phyloP scores from a whole-genome alignment of 768 basidiomycete species.

The Nidularia sp. region DNA sequence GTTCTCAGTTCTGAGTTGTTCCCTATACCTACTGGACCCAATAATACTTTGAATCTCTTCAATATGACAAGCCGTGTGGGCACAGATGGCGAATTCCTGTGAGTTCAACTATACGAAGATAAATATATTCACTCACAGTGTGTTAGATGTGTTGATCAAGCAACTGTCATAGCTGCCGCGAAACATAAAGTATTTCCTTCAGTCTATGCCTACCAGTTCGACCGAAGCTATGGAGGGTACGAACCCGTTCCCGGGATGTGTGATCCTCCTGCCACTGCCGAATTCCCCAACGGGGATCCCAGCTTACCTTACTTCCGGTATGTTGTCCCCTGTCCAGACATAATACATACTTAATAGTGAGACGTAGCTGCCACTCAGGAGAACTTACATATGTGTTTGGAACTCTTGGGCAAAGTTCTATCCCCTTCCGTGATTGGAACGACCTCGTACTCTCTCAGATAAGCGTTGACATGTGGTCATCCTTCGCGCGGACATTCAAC shows the following conservation, averaged over 20 bases:
- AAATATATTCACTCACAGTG: not conserved
- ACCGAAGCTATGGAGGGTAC: conserved; percentile 40
- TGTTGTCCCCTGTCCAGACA: conserved; percentile 28
- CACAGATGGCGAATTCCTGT: conserved; percentile 42
- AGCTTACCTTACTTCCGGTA: conserved; percentile 42
- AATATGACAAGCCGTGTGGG: conserved; percentile 41
- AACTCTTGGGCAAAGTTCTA: conserved; percentile 30
- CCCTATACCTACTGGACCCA: conserved; percentile 28
- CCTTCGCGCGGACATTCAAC: conserved; percentile 42
- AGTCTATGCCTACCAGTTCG: conserved; percentile 43
- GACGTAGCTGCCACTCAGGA: conserved; percentile 23
- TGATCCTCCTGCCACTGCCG: conserved; percentile 33
- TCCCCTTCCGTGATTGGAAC: conserved; percentile 40
- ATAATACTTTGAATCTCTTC: conserved; percentile 35
- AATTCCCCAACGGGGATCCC: conserved; percentile 42
- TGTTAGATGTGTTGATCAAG: conserved; percentile 38
- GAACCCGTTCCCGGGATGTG: conserved; percentile 40
- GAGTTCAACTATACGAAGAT: not conserved
- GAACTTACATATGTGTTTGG: conserved; percentile 25
- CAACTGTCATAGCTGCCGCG: conserved; percentile 40
- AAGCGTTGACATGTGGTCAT: conserved; percentile 38
- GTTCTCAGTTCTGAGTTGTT: conserved; percentile 26
- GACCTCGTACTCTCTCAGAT: conserved; percentile 43
- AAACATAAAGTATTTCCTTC: conserved; percentile 36
- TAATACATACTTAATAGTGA: conserved; percentile 1